Evolutionary conservation across 1,284 basidiomycete genomes (phyloP).

Genomic region (Tilletia setariae): DNA sequence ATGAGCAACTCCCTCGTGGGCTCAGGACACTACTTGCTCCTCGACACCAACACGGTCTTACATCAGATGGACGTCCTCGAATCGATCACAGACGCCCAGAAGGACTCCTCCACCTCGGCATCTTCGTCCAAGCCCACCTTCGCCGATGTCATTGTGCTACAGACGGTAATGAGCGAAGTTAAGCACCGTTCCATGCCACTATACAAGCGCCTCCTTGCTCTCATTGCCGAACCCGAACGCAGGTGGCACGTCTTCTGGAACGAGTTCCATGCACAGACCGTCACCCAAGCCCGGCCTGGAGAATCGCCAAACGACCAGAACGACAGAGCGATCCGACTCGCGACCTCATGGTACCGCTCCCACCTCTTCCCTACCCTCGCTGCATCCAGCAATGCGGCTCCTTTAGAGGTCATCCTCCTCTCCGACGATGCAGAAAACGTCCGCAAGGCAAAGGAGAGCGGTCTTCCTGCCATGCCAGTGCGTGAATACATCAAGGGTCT

Average conservation of each 20-base stretch:
- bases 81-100: constrained; percentile 16
- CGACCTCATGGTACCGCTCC: constrained; percentile 43
- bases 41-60: constrained; percentile 94
- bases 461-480: constrained; percentile 42
- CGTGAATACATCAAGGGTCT: constrained; percentile 51
- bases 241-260: constrained; percentile 49
- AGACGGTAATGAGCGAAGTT: constrained; percentile 94
- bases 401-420: constrained; percentile 46
- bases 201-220: constrained; percentile 64
- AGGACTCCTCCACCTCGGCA: background rate
- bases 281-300: constrained; percentile 32
- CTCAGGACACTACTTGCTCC: constrained; percentile 70
- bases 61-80: constrained; percentile 59
- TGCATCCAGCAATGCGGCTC: constrained; percentile 27
- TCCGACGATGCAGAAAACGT: constrained; percentile 84
- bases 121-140: constrained; percentile 29
- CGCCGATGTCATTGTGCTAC: constrained; percentile 68
- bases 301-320: constrained; percentile 52
- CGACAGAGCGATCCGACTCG: constrained; percentile 48
- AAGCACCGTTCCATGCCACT: constrained; percentile 88
- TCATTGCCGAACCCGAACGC: constrained; percentile 50
- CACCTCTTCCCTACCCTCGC: constrained; percentile 36
- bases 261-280: constrained; percentile 37
- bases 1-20: constrained; percentile 32
- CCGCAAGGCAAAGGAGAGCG: constrained; percentile 58